Base-by-base conservation (phyloP, 1,139 yeast species). In the Pneumocystis murina region DNA sequence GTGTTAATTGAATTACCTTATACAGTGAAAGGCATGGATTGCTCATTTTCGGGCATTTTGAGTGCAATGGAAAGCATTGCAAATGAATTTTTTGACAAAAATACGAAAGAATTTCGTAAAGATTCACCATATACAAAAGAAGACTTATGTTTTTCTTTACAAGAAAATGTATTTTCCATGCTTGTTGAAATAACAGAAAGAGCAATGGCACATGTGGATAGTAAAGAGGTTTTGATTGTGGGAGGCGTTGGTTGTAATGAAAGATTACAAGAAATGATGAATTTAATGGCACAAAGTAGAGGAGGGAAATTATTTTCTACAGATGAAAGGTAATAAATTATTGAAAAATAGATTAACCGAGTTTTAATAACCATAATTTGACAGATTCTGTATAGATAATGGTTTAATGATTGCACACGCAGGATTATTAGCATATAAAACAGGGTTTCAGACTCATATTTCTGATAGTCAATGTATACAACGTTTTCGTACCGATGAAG, bases 401-500 rank as follows among this genome's bases (percentile, higher is more conserved):
- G 97, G 98, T 12, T 92, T 92, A 61, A 92, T 92, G 99, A 92
- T 92, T 71, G 98, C 98, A 0, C 99, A 92, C 73, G 97, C 98
- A 0, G 99, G 99, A 0, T 77, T 92, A 62, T 75, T 92, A 67
- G 88, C 87, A 63, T 90, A 85, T 72, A 79, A 97, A 71, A 87
- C 85, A 79, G 97, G 97, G 0, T 84, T 82, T 66, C 70, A 72
- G 12, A 82, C 83, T 0, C 79, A 77, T 59, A 70, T 91, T 62
- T 74, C 78, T 60, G 83, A 88, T 65, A 87, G 96, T 0, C 92
- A 88, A 1, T 92, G 97, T 70, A 87, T 96, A 0, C 98, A 92
- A 73, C 80, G 95, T 71, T 92, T 89, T 61, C 64, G 69, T 35
- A 68, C 70, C n/a, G 70, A 68, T 57, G 69, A 68, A 54, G 70